These are phyloP conservation scores for Epichloe uncinata DNA, from an alignment of 2,329 filamentous ascomycete genomes.

Conservation along the genomic window DNA sequence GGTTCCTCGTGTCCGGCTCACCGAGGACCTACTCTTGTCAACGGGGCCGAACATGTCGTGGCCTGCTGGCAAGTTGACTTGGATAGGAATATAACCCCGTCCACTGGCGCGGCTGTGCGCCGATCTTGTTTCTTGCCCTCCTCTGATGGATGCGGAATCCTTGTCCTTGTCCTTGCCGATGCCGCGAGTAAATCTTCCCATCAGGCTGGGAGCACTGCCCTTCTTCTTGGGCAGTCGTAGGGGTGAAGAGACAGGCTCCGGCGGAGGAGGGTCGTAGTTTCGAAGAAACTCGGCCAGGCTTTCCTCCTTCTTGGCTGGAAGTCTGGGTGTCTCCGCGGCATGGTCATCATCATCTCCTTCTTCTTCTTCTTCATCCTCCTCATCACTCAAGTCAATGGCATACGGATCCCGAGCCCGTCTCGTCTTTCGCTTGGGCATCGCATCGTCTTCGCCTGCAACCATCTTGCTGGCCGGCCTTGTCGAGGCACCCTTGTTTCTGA, in stretches of 20 bases:
- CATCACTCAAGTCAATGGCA: constrained; percentile 69
- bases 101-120: constrained; percentile 25
- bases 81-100: constrained; percentile 38
- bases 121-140: constrained; percentile 11
- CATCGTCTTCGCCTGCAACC: constrained; percentile 37
- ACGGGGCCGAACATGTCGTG: constrained; percentile 28
- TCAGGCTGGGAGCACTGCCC: constrained; percentile 47
- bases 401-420: constrained; percentile 79
- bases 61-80: constrained; percentile 33
- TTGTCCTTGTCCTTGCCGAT: constrained; percentile 12
- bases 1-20: constrained; percentile 9
- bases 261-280: constrained; percentile 54
- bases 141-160: constrained; percentile 13
- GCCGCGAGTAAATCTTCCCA: constrained; percentile 39
- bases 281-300: constrained; percentile 61
- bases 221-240: constrained; percentile 44
- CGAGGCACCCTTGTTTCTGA: constrained; percentile 28
- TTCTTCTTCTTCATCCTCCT: constrained; percentile 24
- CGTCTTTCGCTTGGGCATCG: constrained; percentile 59
- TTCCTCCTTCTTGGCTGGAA: constrained; percentile 41
- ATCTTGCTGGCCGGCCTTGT: constrained; percentile 17
- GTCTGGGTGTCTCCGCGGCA: constrained; percentile 24
- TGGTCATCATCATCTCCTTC: constrained; percentile 41
- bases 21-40: constrained; percentile 8
- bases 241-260: constrained; percentile 27